phyloP scores from a whole-genome alignment of 2,329 filamentous ascomycete species.

The Microcyclospora pomicola region DNA sequence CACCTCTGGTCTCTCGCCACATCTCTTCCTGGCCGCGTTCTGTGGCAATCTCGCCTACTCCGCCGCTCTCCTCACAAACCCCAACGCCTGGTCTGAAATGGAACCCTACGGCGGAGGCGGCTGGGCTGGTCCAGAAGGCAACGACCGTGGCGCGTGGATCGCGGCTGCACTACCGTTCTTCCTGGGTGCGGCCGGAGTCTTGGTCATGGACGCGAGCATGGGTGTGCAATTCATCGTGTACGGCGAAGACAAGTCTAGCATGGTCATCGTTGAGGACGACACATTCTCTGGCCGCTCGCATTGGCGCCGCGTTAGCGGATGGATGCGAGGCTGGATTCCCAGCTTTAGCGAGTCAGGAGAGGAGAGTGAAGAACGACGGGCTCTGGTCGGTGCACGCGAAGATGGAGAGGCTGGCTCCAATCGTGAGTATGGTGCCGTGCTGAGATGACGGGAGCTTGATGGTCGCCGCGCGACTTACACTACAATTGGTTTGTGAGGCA shows the following conservation, averaged over 20 bases:
- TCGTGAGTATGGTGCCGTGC: too few species aligned
- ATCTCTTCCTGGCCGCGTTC: constrained; percentile 53
- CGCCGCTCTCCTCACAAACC: constrained; percentile 47
- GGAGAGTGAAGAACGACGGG: too few species aligned
- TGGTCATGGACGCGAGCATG: constrained; percentile 48
- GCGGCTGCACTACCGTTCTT: constrained; percentile 48
- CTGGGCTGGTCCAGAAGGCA: constrained; percentile 46
- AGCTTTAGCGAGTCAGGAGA: too few species aligned
- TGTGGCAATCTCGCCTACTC: constrained; percentile 57
- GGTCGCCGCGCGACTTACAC: too few species aligned
- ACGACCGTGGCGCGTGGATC: constrained; percentile 42
- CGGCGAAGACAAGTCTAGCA: constrained; percentile 31
- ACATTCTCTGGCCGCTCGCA: constrained; percentile 30
- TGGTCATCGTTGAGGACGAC: constrained; percentile 32
- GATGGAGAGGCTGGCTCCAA: too few species aligned
- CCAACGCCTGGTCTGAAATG: constrained; percentile 47
- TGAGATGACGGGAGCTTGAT: too few species aligned
- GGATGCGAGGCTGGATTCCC: constrained; percentile 55
- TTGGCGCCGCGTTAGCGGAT: constrained; percentile 47
- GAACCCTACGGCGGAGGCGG: constrained; percentile 40
- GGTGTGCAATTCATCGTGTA: constrained; percentile 50
- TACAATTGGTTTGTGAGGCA: too few species aligned
- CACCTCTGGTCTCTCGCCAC: constrained; percentile 48
- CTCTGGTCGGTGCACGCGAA: too few species aligned
- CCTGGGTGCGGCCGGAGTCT: constrained; percentile 50